These are phyloP conservation scores for Mycena rosella DNA, from an alignment of 768 basidiomycete genomes.

Conservation along the genomic window DNA sequence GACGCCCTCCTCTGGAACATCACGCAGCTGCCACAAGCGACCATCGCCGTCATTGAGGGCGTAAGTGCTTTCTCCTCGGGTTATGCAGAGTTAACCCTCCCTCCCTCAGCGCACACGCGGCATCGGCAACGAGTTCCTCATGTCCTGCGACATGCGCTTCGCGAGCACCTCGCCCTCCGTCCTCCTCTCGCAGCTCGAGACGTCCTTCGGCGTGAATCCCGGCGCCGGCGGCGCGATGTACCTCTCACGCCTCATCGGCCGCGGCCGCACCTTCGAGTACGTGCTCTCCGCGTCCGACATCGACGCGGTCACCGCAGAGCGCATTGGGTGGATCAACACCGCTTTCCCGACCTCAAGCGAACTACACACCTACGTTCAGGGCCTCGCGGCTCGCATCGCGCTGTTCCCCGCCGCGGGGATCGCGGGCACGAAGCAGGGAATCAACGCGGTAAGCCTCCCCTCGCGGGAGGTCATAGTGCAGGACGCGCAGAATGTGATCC, in stretches of 20 bases:
- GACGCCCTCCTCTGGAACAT: conserved; percentile 27
- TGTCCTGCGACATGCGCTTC: conserved; percentile 23
- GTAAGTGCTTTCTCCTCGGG: neutral
- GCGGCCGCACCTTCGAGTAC: conserved; percentile 21
- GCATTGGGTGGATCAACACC: conserved; percentile 19
- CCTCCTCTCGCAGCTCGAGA: conserved; percentile 13
- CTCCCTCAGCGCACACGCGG: conserved; percentile 28
- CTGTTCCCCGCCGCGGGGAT: conserved; percentile 16
- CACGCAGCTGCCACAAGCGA: conserved; percentile 26
- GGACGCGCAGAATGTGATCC: neutral
- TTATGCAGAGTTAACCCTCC: neutral
- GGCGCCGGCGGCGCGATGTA: conserved; percentile 16
- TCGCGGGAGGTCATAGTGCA: neutral
- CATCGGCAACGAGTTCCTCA: conserved; percentile 28
- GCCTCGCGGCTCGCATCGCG: conserved; percentile 18
- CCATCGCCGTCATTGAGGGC: conserved; percentile 28
- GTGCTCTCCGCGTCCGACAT: conserved; percentile 1
- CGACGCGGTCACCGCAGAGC: conserved; percentile 6
- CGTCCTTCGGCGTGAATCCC: conserved; percentile 13
- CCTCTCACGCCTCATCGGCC: conserved; percentile 12
- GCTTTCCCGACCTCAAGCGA: conserved; percentile 1
- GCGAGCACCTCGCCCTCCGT: conserved; percentile 13
- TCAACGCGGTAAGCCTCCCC: conserved; percentile 20
- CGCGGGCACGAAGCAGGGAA: conserved; percentile 1
- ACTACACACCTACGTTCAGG: neutral